A percentile compares a stretch with the other conserved stretches of the same genome.
phyloP scores from a whole-genome alignment of 202 grass and related monocot species.

The Sporobolus alterniflorus region DNA sequence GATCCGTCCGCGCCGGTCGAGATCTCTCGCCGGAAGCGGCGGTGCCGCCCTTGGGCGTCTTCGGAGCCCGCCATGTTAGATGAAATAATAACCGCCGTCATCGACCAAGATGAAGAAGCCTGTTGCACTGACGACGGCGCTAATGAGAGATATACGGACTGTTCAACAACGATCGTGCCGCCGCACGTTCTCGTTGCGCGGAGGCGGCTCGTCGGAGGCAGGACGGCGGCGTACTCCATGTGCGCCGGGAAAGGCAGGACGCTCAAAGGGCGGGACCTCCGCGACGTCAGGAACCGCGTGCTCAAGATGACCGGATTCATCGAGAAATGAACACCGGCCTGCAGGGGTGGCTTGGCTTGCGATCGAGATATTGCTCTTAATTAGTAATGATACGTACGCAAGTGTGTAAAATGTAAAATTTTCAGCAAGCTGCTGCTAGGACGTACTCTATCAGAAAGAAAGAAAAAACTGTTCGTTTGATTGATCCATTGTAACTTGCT shows the following conservation, averaged over 20 bases:
- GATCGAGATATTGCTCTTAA: too few relatives aligned
- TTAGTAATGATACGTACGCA: neutral
- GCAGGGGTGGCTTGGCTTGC: neutral
- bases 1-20: conserved; percentile 30
- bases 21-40: conserved; percentile 55
- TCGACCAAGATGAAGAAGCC: neutral
- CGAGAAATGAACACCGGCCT: conserved; percentile 59
- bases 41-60: conserved; percentile 38
- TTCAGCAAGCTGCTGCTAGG: neutral
- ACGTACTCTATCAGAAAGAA: neutral
- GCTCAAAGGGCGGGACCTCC: conserved; percentile 74
- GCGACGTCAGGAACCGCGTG: conserved; percentile 64
- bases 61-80: neutral
- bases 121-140: neutral
- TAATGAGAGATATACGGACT: too few relatives aligned
- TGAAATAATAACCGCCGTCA: neutral
- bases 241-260: conserved; percentile 77
- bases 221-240: conserved; percentile 69
- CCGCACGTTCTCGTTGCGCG: conserved; percentile 55
- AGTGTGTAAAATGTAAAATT: neutral
- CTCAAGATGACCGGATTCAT: conserved; percentile 83
- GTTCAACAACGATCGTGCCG: neutral
- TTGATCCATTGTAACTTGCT: neutral
- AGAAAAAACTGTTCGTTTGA: neutral
- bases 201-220: neutral